Conservation (phyloP, 768 basidiomycete species). For the Leucocoprinus leucothites region DNA sequence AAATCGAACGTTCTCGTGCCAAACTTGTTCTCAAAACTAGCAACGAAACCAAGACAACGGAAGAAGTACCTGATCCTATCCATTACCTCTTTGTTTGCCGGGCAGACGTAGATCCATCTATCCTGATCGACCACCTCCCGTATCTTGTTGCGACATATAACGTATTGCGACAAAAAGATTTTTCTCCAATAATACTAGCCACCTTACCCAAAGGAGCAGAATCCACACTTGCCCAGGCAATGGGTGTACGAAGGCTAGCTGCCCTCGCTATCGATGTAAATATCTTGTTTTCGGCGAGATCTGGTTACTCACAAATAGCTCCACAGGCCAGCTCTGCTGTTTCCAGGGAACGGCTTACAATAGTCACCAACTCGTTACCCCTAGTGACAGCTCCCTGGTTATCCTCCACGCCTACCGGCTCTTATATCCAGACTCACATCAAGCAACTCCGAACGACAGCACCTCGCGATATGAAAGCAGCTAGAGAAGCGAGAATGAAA, state of each 20-base stretch:
- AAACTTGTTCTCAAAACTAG: conserved; percentile 21
- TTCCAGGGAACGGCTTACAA: conserved; percentile 34
- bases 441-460: conserved; percentile 79
- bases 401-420: conserved; percentile 21
- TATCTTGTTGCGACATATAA: conserved; percentile 78
- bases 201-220: conserved; percentile 71
- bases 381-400: conserved; percentile 66
- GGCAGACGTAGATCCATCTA: conserved; percentile 70
- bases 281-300: conserved; percentile 4
- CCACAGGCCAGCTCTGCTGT: conserved; percentile 18
- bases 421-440: conserved; percentile 68
- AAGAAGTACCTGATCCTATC: conserved; percentile 20
- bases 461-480: conserved; percentile 74
- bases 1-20: conserved; percentile 28
- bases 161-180: conserved; percentile 27
- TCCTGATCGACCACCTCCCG: conserved; percentile 72
- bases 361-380: conserved; percentile 35
- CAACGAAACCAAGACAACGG: conserved; percentile 11
- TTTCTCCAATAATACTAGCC: conserved; percentile 29
- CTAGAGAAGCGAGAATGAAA: conserved; percentile 53
- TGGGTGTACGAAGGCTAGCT: conserved; percentile 68
- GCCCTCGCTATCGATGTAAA: conserved; percentile 68
- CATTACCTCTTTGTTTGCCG: conserved; percentile 65
- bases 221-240: conserved; percentile 46
- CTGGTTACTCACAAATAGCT: conserved; percentile 5